Percentiles rank a stretch among this genome's conserved stretches.
phyloP scores from a whole-genome alignment of 352 stramenopile species.

The Pythium dissotocum region DNA sequence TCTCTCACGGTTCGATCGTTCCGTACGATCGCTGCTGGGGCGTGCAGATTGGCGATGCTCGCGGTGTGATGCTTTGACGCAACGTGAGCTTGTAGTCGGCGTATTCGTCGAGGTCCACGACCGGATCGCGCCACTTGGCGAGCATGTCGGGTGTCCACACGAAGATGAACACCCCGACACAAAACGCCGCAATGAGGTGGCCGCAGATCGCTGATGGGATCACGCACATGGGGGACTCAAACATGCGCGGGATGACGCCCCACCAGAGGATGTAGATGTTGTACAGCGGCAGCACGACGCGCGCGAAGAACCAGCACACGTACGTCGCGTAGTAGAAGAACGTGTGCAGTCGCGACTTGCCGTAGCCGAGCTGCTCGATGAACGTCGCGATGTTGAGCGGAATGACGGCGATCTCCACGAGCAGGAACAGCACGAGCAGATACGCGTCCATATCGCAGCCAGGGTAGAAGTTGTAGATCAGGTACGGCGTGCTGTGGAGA shows the following conservation, averaged over 20 bases:
- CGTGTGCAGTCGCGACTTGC: slow-evolving; percentile 53
- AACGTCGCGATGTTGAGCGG: slow-evolving; percentile 83
- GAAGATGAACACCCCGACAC: slow-evolving; percentile 80
- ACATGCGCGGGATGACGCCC: slow-evolving; percentile 55
- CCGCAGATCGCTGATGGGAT: slow-evolving; percentile 68
- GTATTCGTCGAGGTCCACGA: slow-evolving; percentile 75
- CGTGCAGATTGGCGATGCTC: slow-evolving; percentile 53
- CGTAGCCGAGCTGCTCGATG: slow-evolving; percentile 76
- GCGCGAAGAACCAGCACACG: slow-evolving; percentile 72
- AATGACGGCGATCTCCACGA: slow-evolving; percentile 84
- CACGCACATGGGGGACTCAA: slow-evolving; percentile 51
- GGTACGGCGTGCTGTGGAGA: slow-evolving; percentile 58
- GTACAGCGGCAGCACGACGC: slow-evolving; percentile 78
- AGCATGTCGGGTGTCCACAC: slow-evolving; percentile 82
- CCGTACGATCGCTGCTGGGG: slow-evolving; percentile 31
- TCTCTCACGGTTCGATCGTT: slow-evolving; percentile 27
- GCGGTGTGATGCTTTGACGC: slow-evolving; percentile 73
- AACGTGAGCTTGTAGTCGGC: slow-evolving; percentile 77
- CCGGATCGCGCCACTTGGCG: slow-evolving; percentile 67
- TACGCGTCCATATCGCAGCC: slow-evolving; percentile 79
- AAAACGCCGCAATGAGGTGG: slow-evolving; percentile 82
- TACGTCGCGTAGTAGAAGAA: slow-evolving; percentile 80
- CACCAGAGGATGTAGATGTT: slow-evolving; percentile 80
- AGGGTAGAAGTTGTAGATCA: slow-evolving; percentile 81
- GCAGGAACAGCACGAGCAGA: slow-evolving; percentile 76